Evolutionary conservation across 1,139 yeast genomes (phyloP).

Genomic region (Casaregolazyma lundiana): DNA sequence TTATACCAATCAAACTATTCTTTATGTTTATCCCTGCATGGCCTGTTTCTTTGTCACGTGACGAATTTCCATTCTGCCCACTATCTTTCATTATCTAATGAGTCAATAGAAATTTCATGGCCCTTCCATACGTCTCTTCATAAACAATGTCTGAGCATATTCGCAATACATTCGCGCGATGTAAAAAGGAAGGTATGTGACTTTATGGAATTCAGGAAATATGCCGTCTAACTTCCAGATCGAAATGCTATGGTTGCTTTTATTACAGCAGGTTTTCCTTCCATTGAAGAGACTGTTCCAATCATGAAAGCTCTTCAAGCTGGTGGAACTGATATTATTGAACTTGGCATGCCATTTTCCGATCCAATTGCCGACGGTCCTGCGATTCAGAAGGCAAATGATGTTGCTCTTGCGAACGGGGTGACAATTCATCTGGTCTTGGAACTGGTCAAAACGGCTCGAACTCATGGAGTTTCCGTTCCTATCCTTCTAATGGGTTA

Average conservation of each 20-base stretch:
- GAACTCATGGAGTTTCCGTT: conserved; percentile 75
- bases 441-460: conserved; percentile 68
- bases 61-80: no score
- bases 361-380: conserved; percentile 99
- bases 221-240: conserved; percentile 23
- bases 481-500: conserved; percentile 96
- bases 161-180: conserved; percentile 66
- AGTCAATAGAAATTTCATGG: not conserved
- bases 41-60: no score
- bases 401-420: conserved; percentile 69
- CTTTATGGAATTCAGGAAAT: not conserved
- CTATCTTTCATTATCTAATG: no score
- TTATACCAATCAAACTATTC: no score
- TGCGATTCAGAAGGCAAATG: conserved; percentile 83
- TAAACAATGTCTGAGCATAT: conserved; percentile 56
- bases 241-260: conserved; percentile 90
- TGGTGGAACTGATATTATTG: conserved; percentile 94
- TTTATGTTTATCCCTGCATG: no score
- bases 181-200: conserved; percentile 51
- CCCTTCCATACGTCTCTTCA: not conserved
- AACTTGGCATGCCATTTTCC: conserved; percentile 94
- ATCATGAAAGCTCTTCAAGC: conserved; percentile 82
- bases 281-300: conserved; percentile 80
- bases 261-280: conserved; percentile 92
- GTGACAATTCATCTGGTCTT: conserved; percentile 65